phyloP scores from a whole-genome alignment of 768 basidiomycete genomes.

The Exsudoporus frostii region DNA sequence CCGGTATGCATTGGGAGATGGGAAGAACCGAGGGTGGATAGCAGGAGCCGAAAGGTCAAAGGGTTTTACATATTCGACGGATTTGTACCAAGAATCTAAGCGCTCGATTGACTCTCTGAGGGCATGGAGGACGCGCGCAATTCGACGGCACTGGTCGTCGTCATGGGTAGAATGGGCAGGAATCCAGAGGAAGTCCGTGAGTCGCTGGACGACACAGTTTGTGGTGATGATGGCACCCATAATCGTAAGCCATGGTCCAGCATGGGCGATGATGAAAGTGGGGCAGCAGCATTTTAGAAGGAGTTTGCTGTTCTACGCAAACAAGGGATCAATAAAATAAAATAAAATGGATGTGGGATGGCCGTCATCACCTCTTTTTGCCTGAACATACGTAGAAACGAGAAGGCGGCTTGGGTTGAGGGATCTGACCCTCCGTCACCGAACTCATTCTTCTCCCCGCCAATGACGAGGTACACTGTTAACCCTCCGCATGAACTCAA shows the following conservation, averaged over 20 bases:
- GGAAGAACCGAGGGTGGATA: constrained; percentile 17
- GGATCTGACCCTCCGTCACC: constrained; percentile 28
- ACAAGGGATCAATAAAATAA: background rate
- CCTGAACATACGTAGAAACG: constrained; percentile 14
- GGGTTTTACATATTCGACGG: background rate
- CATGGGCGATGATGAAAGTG: constrained; percentile 20
- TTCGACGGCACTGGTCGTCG: constrained; percentile 8
- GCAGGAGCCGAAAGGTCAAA: background rate
- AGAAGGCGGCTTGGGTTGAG: constrained; percentile 28
- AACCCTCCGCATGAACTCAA: background rate
- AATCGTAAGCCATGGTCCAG: constrained; percentile 28
- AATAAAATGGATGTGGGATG: background rate
- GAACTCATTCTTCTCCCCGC: constrained; percentile 18
- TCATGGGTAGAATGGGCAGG: constrained; percentile 15
- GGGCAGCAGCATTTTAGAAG: constrained; percentile 27
- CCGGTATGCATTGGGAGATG: constrained; percentile 6
- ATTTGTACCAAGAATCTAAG: constrained; percentile 23
- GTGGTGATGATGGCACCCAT: constrained; percentile 32
- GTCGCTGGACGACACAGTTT: constrained; percentile 30
- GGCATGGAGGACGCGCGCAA: constrained; percentile 22
- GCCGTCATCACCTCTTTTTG: constrained; percentile 3
- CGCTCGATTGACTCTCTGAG: constrained; percentile 13
- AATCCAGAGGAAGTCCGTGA: constrained; percentile 34
- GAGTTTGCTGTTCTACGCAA: constrained; percentile 8
- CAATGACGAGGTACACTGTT: constrained; percentile 7